phyloP scores from a whole-genome alignment of 139 green algal genomes.

The Closterium sp. region DNA sequence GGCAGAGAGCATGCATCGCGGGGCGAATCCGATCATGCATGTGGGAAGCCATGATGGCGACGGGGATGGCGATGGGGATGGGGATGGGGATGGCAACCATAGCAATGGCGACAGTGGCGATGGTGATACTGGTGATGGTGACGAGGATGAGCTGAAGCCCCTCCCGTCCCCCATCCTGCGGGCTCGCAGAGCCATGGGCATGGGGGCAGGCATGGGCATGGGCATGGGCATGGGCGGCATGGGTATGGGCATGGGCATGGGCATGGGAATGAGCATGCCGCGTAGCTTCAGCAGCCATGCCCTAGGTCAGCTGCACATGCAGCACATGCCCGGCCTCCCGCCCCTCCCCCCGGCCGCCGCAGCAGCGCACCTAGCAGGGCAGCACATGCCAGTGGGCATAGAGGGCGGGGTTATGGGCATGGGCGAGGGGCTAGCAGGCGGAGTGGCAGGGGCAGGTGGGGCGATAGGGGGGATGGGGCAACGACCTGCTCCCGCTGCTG shows the following conservation, averaged over 20 bases:
- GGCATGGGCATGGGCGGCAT: background rate
- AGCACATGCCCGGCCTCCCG: background rate
- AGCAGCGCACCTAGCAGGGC: background rate
- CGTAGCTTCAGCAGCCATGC: background rate
- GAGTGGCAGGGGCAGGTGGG: background rate
- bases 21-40: background rate
- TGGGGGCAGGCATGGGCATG: background rate
- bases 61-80: no score
- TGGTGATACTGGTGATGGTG: background rate
- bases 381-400: background rate
- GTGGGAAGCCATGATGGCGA: background rate
- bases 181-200: background rate
- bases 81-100: background rate
- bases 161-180: background rate
- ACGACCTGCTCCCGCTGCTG: background rate
- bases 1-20: background rate
- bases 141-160: background rate
- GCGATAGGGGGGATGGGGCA: background rate
- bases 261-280: background rate
- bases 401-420: background rate
- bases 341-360: background rate
- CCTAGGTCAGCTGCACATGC: background rate
- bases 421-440: background rate
- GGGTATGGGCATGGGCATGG: background rate
- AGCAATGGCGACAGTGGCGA: background rate